Percentiles rank a stretch among this genome's conserved stretches.
These are phyloP conservation scores for Hylodesmum podocarpum DNA, from an alignment of 306 rosid species.

Conservation along the genomic window DNA sequence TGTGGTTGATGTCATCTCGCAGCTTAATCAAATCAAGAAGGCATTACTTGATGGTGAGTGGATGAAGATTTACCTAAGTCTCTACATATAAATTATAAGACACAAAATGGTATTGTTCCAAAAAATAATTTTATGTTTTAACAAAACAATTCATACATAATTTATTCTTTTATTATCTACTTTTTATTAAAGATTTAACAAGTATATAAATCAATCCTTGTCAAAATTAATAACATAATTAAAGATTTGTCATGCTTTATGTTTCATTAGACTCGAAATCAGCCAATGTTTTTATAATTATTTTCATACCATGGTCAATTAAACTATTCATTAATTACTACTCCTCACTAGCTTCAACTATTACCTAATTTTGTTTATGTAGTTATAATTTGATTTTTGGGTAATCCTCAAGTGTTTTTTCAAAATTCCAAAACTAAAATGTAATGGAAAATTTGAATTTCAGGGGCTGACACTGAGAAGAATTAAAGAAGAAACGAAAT, in stretches of 20 bases:
- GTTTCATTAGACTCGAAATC: background rate
- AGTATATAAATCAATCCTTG: background rate
- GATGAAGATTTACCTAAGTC: background rate
- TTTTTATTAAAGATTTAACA: background rate
- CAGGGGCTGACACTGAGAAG: background rate
- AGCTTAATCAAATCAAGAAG: constrained; percentile 8
- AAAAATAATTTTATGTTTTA: background rate
- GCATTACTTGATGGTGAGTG: background rate
- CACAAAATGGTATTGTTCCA: background rate
- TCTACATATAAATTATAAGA: background rate
- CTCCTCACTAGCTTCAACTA: background rate
- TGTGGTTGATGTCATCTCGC: constrained; percentile 15
- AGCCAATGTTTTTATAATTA: background rate
- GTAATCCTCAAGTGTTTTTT: background rate
- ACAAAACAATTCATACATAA: background rate
- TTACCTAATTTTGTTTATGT: too few relatives aligned
- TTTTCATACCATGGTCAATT: background rate
- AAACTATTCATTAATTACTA: background rate
- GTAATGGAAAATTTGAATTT: background rate
- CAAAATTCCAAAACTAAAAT: background rate
- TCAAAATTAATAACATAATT: background rate
- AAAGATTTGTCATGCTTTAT: background rate
- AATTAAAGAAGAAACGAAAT: background rate
- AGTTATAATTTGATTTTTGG: background rate
- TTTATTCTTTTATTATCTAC: background rate